Base-by-base conservation (phyloP, 176 grass and related monocot species). In the Musa beccarii region DNA sequence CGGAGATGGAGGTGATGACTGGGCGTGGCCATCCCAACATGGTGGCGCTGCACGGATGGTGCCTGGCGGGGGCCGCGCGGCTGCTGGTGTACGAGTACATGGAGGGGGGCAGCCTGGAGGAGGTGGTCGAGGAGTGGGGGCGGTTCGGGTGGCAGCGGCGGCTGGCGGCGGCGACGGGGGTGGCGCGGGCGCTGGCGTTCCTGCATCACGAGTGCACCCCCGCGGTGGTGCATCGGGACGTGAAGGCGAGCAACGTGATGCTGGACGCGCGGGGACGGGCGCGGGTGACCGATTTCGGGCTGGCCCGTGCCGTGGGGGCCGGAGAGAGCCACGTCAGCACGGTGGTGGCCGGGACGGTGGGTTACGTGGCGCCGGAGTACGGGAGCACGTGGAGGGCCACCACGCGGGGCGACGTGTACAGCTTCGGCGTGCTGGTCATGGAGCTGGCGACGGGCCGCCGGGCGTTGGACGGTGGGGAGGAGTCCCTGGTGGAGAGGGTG, bases 251-350 rank as follows among this genome's bases (percentile, higher is more conserved):
- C 76, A 96, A 90, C 78, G 89, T 92, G 55, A 79, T 96, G 57
- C 78, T 96, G 59, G 95, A 84, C 74, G 22, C 65, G 1, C 73
- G 57, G 5, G 83, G 87, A 3, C 67, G 70, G 1, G 81, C 86
- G 67, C 89, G 80, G 80, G 95, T 98, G 66, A 98, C 95, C 49
- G 93, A 96, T 57, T 96, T 96, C 49, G 93, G 93, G 54, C 80
- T 96, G 51, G 93, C 93, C 0, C 78, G 95, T 28, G 75, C 91
- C 78, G 88, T 98, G 54, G 54, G 76, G 81, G 0, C 76, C 83
- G 9, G 89, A 90, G n/a, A 92, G 85, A 98, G 88, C 7, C 93
- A 96, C 75, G 89, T 92, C 9, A 90, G 89, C 87, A 96, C 93
- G 63, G 54, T 90, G 74, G 78, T 96, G 59, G 93, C 93, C 2